phyloP scores from a whole-genome alignment of 176 grass and related monocot genomes.

The Oryza nivara region DNA sequence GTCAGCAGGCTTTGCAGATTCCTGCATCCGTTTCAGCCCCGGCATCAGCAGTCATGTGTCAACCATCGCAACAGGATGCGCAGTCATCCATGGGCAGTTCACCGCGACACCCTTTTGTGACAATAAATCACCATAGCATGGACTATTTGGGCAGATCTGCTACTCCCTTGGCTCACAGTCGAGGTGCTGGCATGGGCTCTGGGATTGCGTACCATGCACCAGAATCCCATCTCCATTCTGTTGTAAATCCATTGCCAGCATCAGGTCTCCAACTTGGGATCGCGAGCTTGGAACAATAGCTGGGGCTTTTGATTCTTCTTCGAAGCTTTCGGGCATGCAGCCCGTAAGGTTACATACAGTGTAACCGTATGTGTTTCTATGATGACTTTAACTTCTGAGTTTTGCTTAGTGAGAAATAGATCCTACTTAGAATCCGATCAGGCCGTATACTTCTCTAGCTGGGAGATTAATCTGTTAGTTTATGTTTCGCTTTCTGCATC shows the following conservation, averaged over 20 bases:
- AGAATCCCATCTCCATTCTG: slow-evolving; percentile 7
- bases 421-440: not conserved
- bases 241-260: not conserved
- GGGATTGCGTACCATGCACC: not conserved
- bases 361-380: not conserved
- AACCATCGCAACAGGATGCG: not conserved
- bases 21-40: slow-evolving; percentile 2
- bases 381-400: not conserved
- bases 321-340: slow-evolving; percentile 7
- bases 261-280: not conserved
- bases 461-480: not conserved
- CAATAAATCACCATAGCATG: not conserved
- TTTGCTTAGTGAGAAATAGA: slow-evolving; percentile 12
- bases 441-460: not conserved
- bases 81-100: slow-evolving; percentile 16
- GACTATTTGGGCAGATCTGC: not conserved
- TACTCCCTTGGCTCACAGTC: slow-evolving; percentile 14
- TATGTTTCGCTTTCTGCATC: slow-evolving; percentile 9
- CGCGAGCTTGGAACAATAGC: not conserved
- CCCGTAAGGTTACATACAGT: not conserved
- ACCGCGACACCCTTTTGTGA: slow-evolving; percentile 7
- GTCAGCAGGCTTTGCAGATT: not conserved
- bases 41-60: slow-evolving; percentile 18
- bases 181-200: not conserved
- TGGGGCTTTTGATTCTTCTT: not conserved